These are phyloP conservation scores for Gossypium longicalyx DNA, from an alignment of 345 rosid species.

Conservation along the genomic window DNA sequence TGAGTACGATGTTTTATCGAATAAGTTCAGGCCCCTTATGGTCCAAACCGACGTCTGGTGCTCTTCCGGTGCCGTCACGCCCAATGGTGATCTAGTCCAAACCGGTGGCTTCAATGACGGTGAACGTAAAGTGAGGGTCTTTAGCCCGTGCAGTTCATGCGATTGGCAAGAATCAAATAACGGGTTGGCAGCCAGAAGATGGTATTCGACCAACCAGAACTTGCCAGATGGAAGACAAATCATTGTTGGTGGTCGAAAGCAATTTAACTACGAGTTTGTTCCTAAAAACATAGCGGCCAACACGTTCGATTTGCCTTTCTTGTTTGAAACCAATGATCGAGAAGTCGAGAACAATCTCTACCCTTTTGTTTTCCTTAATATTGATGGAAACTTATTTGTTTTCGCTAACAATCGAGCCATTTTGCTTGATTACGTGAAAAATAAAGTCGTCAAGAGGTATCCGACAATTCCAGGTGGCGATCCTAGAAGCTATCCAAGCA, in stretches of 20 bases:
- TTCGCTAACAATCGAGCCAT: constrained; percentile 75
- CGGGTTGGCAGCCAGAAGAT: constrained; percentile 45
- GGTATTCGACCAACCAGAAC: constrained; percentile 72
- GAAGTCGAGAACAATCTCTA: constrained; percentile 64
- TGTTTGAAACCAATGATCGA: constrained; percentile 50
- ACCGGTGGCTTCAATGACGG: constrained; percentile 62
- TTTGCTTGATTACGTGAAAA: constrained; percentile 37
- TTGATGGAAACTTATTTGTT: constrained; percentile 62
- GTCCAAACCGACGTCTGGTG: constrained; percentile 78
- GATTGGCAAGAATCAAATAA: constrained; percentile 61
- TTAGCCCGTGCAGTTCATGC: constrained; percentile 48
- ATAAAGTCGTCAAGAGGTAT: constrained; percentile 51
- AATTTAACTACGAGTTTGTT: constrained; percentile 65
- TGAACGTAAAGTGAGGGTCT: constrained; percentile 40
- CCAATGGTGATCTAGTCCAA: constrained; percentile 59
- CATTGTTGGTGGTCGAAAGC: constrained; percentile 55
- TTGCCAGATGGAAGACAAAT: constrained; percentile 66
- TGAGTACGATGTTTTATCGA: constrained; percentile 52
- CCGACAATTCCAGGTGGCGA: constrained; percentile 67
- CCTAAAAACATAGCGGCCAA: constrained; percentile 39
- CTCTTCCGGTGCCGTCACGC: constrained; percentile 63
- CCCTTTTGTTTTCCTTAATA: constrained; percentile 59
- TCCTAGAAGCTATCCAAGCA: constrained; percentile 73
- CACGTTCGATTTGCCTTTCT: constrained; percentile 41
- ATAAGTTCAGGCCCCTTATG: constrained; percentile 50